Evolutionary conservation across 2,329 filamentous ascomycete species (phyloP).

Genomic region (Conoideocrella luteorostrata): DNA sequence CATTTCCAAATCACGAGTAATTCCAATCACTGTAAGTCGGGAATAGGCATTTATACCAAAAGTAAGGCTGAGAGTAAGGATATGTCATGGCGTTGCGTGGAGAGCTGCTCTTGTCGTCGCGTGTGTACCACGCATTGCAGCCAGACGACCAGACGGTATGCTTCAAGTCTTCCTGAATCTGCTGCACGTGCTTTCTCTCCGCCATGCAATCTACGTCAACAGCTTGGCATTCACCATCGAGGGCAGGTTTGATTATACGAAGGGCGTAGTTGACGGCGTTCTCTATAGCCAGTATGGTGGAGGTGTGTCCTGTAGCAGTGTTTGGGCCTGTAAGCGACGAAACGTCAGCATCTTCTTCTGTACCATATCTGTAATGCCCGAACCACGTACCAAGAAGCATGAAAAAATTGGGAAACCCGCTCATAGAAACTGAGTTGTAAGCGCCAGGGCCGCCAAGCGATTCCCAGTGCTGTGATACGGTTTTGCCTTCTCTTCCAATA

Average conservation of each 20-base stretch:
- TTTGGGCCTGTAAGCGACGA: conserved; percentile 42
- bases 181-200: conserved; percentile 24
- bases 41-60: conserved; percentile 29
- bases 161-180: conserved; percentile 24
- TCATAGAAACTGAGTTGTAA: conserved; percentile 52
- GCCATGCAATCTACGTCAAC: conserved; percentile 27
- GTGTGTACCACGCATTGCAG: conserved; percentile 31
- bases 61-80: conserved; percentile 26
- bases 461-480: conserved; percentile 50
- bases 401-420: conserved; percentile 61
- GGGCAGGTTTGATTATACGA: conserved; percentile 46
- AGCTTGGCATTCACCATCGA: conserved; percentile 23
- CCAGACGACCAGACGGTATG: conserved; percentile 28
- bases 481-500: conserved; percentile 42
- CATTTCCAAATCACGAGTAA: no score
- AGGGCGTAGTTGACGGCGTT: conserved; percentile 55
- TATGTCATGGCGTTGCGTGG: conserved; percentile 26
- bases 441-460: conserved; percentile 53
- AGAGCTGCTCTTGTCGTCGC: not conserved
- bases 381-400: conserved; percentile 50
- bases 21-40: conserved; percentile 14
- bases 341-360: conserved; percentile 5
- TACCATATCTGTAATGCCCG: no score
- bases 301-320: conserved; percentile 54
- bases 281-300: conserved; percentile 52